A percentile compares a stretch with the other conserved stretches of the same genome.
Evolutionary conservation across 257 asterid genomes (phyloP).

Genomic region (Echium plantagineum): DNA sequence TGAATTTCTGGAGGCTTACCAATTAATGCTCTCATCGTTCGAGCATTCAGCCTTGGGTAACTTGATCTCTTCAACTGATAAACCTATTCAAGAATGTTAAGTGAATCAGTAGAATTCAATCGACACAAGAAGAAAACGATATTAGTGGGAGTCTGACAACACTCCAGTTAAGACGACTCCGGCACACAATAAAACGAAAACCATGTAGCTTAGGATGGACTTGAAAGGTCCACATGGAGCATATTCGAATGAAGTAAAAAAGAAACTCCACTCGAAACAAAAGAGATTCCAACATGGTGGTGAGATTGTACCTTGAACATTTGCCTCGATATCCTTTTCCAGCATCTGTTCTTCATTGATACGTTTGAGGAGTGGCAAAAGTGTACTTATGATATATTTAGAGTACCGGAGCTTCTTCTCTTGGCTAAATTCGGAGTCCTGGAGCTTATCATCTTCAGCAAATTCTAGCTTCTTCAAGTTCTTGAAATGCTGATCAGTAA

Average conservation of each 20-base stretch:
- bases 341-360: slow-evolving; percentile 41
- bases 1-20: not conserved
- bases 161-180: not conserved
- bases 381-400: slow-evolving; percentile 39
- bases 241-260: not conserved
- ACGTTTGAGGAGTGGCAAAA: slow-evolving; percentile 60
- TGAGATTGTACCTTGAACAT: slow-evolving; percentile 34
- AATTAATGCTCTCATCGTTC: not conserved
- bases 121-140: not conserved
- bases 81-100: not conserved
- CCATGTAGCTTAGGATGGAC: not conserved
- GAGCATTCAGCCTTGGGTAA: not conserved
- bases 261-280: not conserved
- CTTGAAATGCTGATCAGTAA: not conserved
- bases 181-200: not conserved
- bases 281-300: not conserved
- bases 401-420: slow-evolving; percentile 19
- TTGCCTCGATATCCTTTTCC: slow-evolving; percentile 67
- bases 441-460: not conserved
- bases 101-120: not conserved
- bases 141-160: not conserved
- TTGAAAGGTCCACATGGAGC: not conserved
- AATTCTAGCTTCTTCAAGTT: too few species aligned
- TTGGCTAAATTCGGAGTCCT: not conserved
- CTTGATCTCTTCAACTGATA: not conserved